phyloP scores from a whole-genome alignment of 78 protist species.

The Chrysochromulina parva region DNA sequence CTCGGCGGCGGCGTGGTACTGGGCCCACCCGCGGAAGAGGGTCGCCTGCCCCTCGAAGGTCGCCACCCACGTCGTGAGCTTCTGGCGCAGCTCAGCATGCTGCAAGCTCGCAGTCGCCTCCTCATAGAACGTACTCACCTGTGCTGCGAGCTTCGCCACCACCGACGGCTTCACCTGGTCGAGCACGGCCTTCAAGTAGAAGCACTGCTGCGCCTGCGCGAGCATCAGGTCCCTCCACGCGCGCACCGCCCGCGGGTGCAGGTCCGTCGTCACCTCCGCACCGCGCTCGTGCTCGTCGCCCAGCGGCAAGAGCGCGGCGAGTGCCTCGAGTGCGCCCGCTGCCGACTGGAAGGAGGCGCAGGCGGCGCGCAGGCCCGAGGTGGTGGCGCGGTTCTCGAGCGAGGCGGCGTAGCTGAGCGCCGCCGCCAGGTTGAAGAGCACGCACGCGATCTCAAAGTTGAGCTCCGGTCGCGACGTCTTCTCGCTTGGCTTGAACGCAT shows the following conservation, averaged over 20 bases:
- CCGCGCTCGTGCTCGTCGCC: too few species aligned
- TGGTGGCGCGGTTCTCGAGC: neutral
- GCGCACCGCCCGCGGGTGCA: neutral
- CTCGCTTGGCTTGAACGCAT: neutral
- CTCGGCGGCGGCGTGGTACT: neutral
- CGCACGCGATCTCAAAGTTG: neutral
- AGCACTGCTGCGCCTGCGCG: conserved; percentile 15
- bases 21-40: neutral
- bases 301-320: too few species aligned
- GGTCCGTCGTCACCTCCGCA: neutral
- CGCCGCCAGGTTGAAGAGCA: neutral
- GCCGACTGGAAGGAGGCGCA: neutral
- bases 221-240: neutral
- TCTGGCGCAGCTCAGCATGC: neutral
- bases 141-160: neutral
- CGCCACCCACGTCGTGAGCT: neutral
- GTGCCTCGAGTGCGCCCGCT: neutral
- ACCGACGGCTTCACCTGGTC: neutral
- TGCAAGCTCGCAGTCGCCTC: neutral
- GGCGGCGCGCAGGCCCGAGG: neutral
- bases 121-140: neutral
- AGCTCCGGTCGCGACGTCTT: neutral
- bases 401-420: neutral
- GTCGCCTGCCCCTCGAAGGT: neutral
- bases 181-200: neutral